Conservation (phyloP, 169 alveolate species). For the Eimeria praecox region DNA sequence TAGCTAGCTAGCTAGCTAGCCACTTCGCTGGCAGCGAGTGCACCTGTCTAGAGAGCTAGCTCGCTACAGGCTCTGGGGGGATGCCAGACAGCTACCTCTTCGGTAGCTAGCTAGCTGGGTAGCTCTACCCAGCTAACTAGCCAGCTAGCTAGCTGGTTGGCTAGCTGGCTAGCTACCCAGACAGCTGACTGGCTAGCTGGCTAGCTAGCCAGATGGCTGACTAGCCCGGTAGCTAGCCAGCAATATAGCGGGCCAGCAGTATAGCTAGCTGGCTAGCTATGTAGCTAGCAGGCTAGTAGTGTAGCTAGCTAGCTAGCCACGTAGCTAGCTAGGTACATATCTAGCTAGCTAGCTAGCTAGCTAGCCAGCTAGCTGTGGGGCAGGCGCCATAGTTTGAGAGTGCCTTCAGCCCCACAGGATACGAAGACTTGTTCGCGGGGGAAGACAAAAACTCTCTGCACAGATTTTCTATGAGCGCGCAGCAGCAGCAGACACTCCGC, state of each 20-base stretch:
- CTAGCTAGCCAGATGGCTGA: background rate
- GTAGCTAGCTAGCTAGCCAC: too few relatives aligned
- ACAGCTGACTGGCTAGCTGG: too few relatives aligned
- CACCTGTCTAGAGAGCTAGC: background rate
- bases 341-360: background rate
- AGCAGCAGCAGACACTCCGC: slow-evolving; percentile 64
- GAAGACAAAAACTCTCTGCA: background rate
- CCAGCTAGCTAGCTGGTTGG: too few relatives aligned
- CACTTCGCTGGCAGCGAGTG: background rate
- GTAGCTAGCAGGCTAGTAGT: too few relatives aligned
- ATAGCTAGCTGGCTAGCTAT: too few relatives aligned
- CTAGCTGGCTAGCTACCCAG: too few relatives aligned
- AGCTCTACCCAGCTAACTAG: too few relatives aligned
- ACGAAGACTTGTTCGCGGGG: background rate
- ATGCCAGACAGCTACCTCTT: background rate
- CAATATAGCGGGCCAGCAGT: too few relatives aligned
- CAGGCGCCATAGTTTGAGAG: slow-evolving; percentile 32
- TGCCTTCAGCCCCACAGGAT: slow-evolving; percentile 60
- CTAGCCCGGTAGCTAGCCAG: background rate
- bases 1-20: background rate
- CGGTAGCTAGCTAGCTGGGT: background rate
- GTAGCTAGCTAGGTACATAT: background rate
- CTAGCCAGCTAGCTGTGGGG: slow-evolving; percentile 38
- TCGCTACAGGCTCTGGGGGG: background rate
- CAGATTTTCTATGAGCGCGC: slow-evolving; percentile 44